These are phyloP conservation scores for Aspergillus wentii DNA, from an alignment of 495 filamentous ascomycete species.

Conservation along the genomic window DNA sequence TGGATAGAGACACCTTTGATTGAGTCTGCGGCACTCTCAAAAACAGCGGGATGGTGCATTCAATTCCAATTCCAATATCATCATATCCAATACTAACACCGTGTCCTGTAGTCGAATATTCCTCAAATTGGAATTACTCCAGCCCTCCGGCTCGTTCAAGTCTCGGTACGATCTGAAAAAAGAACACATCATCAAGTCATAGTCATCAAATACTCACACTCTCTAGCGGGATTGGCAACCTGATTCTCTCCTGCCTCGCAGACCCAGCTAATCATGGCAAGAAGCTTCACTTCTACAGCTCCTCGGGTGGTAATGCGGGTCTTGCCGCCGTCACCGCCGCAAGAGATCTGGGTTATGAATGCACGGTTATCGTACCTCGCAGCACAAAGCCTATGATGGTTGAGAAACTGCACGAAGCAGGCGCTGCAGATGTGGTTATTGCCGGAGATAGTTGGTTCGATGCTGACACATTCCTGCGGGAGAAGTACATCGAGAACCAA, in stretches of 20 bases:
- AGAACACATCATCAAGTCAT: background rate
- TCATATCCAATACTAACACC: slow-evolving; percentile 5
- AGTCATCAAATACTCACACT: slow-evolving; percentile 1
- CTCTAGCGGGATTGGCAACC: slow-evolving; percentile 66
- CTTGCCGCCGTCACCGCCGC: slow-evolving; percentile 83
- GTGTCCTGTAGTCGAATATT: slow-evolving; percentile 59
- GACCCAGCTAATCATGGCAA: slow-evolving; percentile 24
- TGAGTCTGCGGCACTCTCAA: slow-evolving; percentile 60
- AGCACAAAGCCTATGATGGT: slow-evolving; percentile 64
- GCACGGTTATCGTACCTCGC: slow-evolving; percentile 74
- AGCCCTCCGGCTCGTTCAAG: slow-evolving; percentile 91
- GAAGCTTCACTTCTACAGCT: slow-evolving; percentile 73
- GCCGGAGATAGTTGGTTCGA: slow-evolving; percentile 70
- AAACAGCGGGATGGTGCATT: slow-evolving; percentile 63
- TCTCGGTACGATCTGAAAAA: slow-evolving; percentile 51
- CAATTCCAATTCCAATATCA: background rate
- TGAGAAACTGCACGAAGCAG: slow-evolving; percentile 58
- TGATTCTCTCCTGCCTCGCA: slow-evolving; percentile 53
- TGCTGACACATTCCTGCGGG: slow-evolving; percentile 66
- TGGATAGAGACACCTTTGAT: slow-evolving; percentile 72
- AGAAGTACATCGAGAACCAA: slow-evolving; percentile 46
- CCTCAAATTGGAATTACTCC: slow-evolving; percentile 86
- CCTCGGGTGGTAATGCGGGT: slow-evolving; percentile 84
- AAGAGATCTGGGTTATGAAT: slow-evolving; percentile 50
- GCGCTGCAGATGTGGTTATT: slow-evolving; percentile 66